phyloP scores from a whole-genome alignment of 176 grass and related monocot species.

The Oryza officinalis region DNA sequence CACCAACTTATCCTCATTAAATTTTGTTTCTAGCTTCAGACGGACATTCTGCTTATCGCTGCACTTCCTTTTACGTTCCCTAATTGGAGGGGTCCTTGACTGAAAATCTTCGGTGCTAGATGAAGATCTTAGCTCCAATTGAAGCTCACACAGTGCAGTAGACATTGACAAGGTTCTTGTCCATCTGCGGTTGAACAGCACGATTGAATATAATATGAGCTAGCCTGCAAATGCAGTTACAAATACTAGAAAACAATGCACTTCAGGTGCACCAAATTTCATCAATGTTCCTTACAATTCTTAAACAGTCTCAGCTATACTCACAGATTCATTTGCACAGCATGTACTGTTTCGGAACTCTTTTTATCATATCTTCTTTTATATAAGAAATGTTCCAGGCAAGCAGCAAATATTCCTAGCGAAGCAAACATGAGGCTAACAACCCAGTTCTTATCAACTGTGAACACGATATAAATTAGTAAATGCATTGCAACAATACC shows the following conservation, averaged over 20 bases:
- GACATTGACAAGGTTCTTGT: slow-evolving; percentile 71
- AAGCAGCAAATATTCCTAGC: background rate
- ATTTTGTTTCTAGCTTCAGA: slow-evolving; percentile 57
- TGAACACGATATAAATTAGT: background rate
- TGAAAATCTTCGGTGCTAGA: slow-evolving; percentile 31
- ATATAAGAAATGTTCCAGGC: background rate
- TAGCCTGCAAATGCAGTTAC: slow-evolving; percentile 1
- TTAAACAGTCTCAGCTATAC: background rate
- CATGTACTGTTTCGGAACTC: background rate
- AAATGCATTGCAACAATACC: too few species aligned
- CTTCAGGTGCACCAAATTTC: background rate
- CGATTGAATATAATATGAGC: background rate
- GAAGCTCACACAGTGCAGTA: slow-evolving; percentile 64
- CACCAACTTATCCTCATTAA: slow-evolving; percentile 29
- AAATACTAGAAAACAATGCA: background rate
- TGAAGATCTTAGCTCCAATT: slow-evolving; percentile 40
- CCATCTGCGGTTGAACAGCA: slow-evolving; percentile 51
- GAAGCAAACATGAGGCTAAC: background rate
- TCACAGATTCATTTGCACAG: background rate
- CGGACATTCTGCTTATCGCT: slow-evolving; percentile 13
- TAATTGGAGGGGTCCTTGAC: slow-evolving; percentile 60
- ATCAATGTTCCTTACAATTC: background rate
- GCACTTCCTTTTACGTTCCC: slow-evolving; percentile 49
- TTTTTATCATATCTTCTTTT: background rate
- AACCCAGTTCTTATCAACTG: background rate